Conservation (phyloP, 768 basidiomycete species). For the Scleroderma bovista region DNA sequence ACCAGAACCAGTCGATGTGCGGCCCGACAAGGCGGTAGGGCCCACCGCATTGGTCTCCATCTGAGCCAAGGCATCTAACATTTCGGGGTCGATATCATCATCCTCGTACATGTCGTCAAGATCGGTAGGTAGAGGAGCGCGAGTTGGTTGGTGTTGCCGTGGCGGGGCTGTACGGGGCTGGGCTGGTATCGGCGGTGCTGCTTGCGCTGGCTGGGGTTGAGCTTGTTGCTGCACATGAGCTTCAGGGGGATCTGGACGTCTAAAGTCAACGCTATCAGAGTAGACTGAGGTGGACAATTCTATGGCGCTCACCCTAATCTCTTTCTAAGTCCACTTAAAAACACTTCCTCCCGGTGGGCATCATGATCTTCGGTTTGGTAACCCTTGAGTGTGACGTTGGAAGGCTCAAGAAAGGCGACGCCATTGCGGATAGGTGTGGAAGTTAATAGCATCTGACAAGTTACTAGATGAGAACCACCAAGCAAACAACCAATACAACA, state of each 20-base stretch:
- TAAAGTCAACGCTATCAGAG: conserved; percentile 1
- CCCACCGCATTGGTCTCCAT: conserved; percentile 7
- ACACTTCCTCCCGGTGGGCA: conserved; percentile 47
- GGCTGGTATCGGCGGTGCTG: conserved; percentile 13
- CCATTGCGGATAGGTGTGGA: conserved; percentile 64
- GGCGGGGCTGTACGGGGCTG: conserved; percentile 1
- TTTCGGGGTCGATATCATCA: conserved; percentile 26
- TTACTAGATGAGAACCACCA: not conserved
- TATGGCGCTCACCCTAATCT: conserved; percentile 59
- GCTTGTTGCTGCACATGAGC: not conserved
- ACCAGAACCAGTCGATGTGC: not conserved
- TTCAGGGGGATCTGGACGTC: conserved; percentile 23
- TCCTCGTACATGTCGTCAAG: conserved; percentile 20
- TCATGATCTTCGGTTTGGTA: conserved; percentile 64
- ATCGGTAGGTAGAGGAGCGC: conserved; percentile 9
- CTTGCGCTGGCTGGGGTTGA: conserved; percentile 6
- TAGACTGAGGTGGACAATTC: conserved; percentile 7
- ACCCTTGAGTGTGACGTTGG: conserved; percentile 54
- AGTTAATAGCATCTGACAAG: conserved; percentile 58
- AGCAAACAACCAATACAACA: conserved; percentile 1
- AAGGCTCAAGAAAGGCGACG: conserved; percentile 73
- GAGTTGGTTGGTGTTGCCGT: not conserved
- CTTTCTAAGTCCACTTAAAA: conserved; percentile 52
- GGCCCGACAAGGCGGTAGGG: not conserved
- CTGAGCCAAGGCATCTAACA: conserved; percentile 12